phyloP scores from a whole-genome alignment of 352 stramenopile species.

The Phytopythium kandeliae region DNA sequence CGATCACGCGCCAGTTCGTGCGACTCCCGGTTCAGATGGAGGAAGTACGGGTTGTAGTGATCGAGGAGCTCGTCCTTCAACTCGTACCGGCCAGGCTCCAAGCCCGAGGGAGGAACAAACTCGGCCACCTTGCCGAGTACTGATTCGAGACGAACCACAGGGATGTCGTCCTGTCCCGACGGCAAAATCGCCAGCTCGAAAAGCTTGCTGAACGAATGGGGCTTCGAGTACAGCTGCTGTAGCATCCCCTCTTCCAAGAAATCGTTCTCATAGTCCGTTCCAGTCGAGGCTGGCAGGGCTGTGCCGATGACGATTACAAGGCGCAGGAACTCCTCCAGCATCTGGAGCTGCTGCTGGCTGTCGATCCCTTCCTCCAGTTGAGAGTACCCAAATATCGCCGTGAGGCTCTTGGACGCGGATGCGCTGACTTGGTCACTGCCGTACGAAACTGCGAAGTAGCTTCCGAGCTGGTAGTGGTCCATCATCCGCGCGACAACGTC shows the following conservation, averaged over 20 bases:
- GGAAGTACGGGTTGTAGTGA: constrained; percentile 84
- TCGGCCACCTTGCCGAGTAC: constrained; percentile 58
- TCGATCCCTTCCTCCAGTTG: constrained; percentile 57
- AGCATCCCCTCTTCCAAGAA: constrained; percentile 83
- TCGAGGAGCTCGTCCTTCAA: constrained; percentile 68
- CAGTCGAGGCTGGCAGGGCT: constrained; percentile 56
- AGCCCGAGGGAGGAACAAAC: constrained; percentile 64
- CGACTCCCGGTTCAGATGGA: constrained; percentile 79
- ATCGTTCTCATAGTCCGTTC: constrained; percentile 53
- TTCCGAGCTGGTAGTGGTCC: constrained; percentile 70
- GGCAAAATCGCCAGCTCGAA: constrained; percentile 77
- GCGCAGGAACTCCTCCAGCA: constrained; percentile 81
- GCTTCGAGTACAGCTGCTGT: constrained; percentile 78
- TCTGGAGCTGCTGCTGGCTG: constrained; percentile 58
- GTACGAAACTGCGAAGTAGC: constrained; percentile 43
- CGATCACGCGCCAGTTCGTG: constrained; percentile 79
- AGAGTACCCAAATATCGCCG: constrained; percentile 39
- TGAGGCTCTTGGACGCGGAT: constrained; percentile 9
- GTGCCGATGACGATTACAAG: constrained; percentile 76
- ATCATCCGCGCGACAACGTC: constrained; percentile 59
- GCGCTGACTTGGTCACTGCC: neutral
- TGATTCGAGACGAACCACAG: constrained; percentile 54
- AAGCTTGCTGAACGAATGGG: constrained; percentile 75
- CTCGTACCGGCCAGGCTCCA: constrained; percentile 78
- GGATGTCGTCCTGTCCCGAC: constrained; percentile 78